Base-by-base conservation (phyloP, 306 rosid species). In the Quercus berberidifolia region DNA sequence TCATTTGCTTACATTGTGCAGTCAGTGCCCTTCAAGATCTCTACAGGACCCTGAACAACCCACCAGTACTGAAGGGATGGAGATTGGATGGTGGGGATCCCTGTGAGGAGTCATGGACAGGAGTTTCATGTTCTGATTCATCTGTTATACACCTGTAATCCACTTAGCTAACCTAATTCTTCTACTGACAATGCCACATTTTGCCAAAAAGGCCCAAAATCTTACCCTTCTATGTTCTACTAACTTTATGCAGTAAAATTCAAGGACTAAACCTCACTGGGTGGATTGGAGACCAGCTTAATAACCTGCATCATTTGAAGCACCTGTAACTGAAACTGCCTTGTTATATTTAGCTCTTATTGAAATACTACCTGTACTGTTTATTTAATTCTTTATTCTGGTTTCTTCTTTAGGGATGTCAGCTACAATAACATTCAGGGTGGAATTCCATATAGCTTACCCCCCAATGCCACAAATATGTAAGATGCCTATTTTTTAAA, bases 391-490 rank as follows among this genome's bases (percentile, higher is more conserved):
- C 69, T 33, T 75, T 74, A 21, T 69, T 83, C 69, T 86, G 86
- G 55, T 74, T 78, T 87, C 62, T 23, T 75, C 19, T 81, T 76
- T 58, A 95, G 99, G 86, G 98, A 95, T 83, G 79, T 90, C 87
- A 95, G 98, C 86, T 91, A 80, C 46, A 95, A 95, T 80, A 83
- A 73, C 77, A 75, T 95, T 75, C 54, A 26, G 76, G 99, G 98
- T 74, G 87, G 87, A 80, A 91, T 95, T 88, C 94, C 99, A 20
- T 57, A 63, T 6, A 81, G 71, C 73, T 87, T 95, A 64, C 98
- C 99, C 20, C 96, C 94, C 23, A 90, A 88, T 84, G 97, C 87
- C 71, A 93, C 96, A 83, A 92, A 90, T 69, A 93, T 95, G 98
- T 95, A 88, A 85, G 92, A 59, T 80, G 25, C 38, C 31, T 46